These are phyloP conservation scores for Blastobotrys buckinghamii DNA, from an alignment of 1,139 yeast genomes.

Conservation along the genomic window DNA sequence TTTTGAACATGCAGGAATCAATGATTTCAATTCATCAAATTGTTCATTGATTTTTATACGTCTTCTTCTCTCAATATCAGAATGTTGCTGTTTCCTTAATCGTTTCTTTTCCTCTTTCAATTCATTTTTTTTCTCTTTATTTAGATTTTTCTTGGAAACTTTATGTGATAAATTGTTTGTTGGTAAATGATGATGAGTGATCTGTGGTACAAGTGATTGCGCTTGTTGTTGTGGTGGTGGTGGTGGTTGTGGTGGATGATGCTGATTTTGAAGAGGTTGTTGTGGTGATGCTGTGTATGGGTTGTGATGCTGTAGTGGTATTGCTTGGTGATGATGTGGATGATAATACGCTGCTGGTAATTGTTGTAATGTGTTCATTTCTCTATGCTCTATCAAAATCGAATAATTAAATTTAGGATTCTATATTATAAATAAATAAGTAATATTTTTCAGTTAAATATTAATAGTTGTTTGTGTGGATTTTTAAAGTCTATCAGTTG, in stretches of 20 bases:
- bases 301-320: not conserved
- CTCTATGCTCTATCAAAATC: too few species aligned
- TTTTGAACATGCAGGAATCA: slow-evolving; percentile 71
- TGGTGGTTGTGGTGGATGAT: not conserved
- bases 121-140: not conserved
- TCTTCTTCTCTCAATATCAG: slow-evolving; percentile 74
- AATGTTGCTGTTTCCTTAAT: slow-evolving; percentile 60
- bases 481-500: too few species aligned
- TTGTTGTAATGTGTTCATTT: not conserved
- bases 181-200: not conserved
- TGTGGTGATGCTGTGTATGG: not conserved
- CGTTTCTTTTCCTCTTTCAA: slow-evolving; percentile 10
- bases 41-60: slow-evolving; percentile 75
- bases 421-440: too few species aligned
- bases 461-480: too few species aligned
- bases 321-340: not conserved
- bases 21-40: slow-evolving; percentile 69
- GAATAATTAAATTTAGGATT: too few species aligned
- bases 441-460: too few species aligned
- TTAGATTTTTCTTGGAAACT: not conserved
- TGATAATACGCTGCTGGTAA: not conserved
- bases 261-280: too few species aligned
- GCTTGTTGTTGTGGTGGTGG: not conserved
- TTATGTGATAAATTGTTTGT: not conserved
- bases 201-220: not conserved